A percentile compares a stretch with the other conserved stretches of the same genome.
Conservation (phyloP, 352 stramenopile genomes). For the Globisporangium alternatum region DNA sequence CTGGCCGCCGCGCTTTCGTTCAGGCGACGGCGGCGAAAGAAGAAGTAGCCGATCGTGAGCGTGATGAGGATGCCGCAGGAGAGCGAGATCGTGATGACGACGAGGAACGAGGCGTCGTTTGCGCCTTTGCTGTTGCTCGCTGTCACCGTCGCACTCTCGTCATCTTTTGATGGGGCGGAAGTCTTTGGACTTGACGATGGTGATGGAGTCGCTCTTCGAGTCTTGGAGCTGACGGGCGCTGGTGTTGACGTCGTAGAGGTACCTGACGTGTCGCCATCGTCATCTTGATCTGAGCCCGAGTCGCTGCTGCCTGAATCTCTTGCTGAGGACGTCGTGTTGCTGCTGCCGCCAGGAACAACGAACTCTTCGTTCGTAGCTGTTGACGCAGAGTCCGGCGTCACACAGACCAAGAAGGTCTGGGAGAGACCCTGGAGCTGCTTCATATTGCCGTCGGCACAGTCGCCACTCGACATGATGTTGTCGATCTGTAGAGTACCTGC, state of each 20-base stretch:
- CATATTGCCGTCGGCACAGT: constrained; percentile 6
- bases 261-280: background rate
- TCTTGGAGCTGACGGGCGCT: background rate
- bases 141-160: constrained; percentile 9
- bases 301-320: background rate
- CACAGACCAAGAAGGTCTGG: constrained; percentile 26
- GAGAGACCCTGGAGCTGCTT: constrained; percentile 23
- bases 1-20: constrained; percentile 7
- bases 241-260: background rate
- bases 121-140: background rate
- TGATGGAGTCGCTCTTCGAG: background rate
- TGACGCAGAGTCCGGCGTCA: constrained; percentile 2
- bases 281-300: background rate
- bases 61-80: constrained; percentile 10
- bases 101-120: background rate
- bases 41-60: constrained; percentile 11
- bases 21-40: constrained; percentile 8
- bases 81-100: constrained; percentile 18
- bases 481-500: constrained; percentile 32
- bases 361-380: constrained; percentile 1
- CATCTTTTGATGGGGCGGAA: background rate
- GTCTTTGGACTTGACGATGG: constrained; percentile 9
- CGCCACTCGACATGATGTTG: constrained; percentile 16
- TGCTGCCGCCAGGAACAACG: background rate
- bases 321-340: background rate